Evolutionary conservation across 768 basidiomycete species (phyloP), one percentile per base, ranked within the genome.

Genomic region (Mycena haematopus): DNA sequence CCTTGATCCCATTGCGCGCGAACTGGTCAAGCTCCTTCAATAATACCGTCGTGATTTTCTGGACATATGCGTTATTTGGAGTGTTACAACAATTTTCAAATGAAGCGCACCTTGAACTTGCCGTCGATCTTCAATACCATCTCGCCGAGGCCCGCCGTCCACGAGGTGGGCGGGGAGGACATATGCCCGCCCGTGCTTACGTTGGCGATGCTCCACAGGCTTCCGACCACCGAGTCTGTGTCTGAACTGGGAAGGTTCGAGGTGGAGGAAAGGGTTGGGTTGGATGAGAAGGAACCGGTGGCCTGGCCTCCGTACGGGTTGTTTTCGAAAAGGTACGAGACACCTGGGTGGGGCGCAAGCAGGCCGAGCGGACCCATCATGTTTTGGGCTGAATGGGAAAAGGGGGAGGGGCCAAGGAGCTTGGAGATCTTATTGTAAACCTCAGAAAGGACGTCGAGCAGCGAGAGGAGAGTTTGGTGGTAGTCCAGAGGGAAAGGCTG

Each of bases 401-500:
- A 89, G 0, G 89, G 88, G 0, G 92, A 92, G 5, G 93, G 90
- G 0, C 93, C 93, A 24, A 96, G 86, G 54, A 93, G 85, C 70
- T 87, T 87, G 10, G 85, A 84, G 42, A 96, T 90, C 75, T 93
- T 94, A 75, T 91, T 88, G 79, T 96, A 96, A 31, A 93, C 86
- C 71, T 95, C 93, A 19, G 92, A 91, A 42, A 96, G 83, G 51
- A 96, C 90, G 71, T 96, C 95, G 56, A 95, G 87, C 27, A 95
- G 86, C 35, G 94, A 93, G 56, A 94, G 85, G 36, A 95, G 84
- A 11, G 91, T 92, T 76, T 96, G 91, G 67, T 92, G 89, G 72
- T 96, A 96, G 74, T 96, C 94, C 57, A 96, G 74, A 3, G 89
- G 79, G 75, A 95, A 96, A n/a, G 94, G 91, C 93, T 95, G 55